Evolutionary conservation across 2,329 filamentous ascomycete genomes (phyloP), one percentile per base, ranked within the genome.

Genomic region (Aspergillus novofumigatus): DNA sequence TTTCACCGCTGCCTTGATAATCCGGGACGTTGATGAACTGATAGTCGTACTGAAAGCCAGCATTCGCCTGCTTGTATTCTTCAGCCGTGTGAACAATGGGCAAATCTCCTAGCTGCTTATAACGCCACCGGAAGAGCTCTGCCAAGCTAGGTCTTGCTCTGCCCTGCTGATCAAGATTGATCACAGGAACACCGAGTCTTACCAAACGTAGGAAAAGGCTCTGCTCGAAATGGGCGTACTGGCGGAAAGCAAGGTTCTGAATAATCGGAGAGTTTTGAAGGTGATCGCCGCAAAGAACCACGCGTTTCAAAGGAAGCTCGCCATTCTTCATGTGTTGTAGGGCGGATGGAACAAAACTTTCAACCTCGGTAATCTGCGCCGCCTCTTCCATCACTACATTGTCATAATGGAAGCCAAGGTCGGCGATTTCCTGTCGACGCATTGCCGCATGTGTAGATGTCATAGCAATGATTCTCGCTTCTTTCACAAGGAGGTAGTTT

Each of bases 361-460:
- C 94, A 49, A 97, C 90, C 73, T 99, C 94, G 0, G 93, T 99
- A 69, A 99, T 93, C 70, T 99, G 94, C 11, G 94, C 94, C 4
- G 94, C 93, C 80, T 99, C 94, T 78, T 99, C 94, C 90, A 99
- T 97, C 53, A 99, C 83, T 11, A 99, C 89, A 62, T 96, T 99
- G 78, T 97, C 92, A 68, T 99, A 99, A 65, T 91, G 91, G 76
- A 99, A 99, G 17, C 92, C 92, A n/a, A 97, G 82, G 17, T 85
- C 83, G 0, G 91, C 89, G 66, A 99, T 97, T 67, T 97, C 93
- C 61, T 91, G 86, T 61, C 93, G 83, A 59, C 92, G 86, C 83
- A 99, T 99, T 1, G 94, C 94, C 4, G 94, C 95, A 73, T 99
- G 94, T 0, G 95, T 99, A 3, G 92, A 95, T 20, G 94, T 99